These are phyloP conservation scores for Globisporangium nagaii DNA, from an alignment of 352 stramenopile genomes.

Conservation along the genomic window DNA sequence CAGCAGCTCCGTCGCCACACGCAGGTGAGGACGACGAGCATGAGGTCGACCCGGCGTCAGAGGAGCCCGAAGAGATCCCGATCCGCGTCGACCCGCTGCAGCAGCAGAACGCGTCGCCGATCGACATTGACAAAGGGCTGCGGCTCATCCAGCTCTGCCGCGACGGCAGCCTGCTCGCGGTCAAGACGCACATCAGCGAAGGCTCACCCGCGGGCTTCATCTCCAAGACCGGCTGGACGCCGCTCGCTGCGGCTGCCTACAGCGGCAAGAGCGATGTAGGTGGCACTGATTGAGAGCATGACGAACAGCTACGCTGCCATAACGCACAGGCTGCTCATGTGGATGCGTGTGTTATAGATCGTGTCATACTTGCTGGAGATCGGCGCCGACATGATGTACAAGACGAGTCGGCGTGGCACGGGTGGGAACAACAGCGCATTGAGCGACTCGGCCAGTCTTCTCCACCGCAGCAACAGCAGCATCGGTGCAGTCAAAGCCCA, in stretches of 20 bases:
- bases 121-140: constrained; percentile 48
- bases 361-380: constrained; percentile 67
- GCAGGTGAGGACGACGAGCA: not conserved
- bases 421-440: constrained; percentile 6
- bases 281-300: too few species aligned
- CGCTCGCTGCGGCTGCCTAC: constrained; percentile 57
- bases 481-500: not conserved
- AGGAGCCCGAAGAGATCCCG: constrained; percentile 34
- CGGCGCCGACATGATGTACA: constrained; percentile 69
- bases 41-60: constrained; percentile 14
- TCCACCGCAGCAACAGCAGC: constrained; percentile 4
- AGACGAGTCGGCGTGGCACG: constrained; percentile 24
- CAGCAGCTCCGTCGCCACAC: not conserved
- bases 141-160: constrained; percentile 61
- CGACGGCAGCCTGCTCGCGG: constrained; percentile 29
- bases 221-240: constrained; percentile 75
- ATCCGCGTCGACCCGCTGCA: constrained; percentile 51
- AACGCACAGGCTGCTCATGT: too few species aligned
- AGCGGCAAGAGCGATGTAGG: constrained; percentile 56
- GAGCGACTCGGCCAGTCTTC: not conserved
- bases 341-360: constrained; percentile 25
- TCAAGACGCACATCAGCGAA: constrained; percentile 35
- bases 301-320: too few species aligned
- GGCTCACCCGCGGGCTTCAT: constrained; percentile 59
- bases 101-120: constrained; percentile 43